Evolutionary conservation across 192 early-diverging fungal species (phyloP).

Genomic region (Coemansia aciculifera): DNA sequence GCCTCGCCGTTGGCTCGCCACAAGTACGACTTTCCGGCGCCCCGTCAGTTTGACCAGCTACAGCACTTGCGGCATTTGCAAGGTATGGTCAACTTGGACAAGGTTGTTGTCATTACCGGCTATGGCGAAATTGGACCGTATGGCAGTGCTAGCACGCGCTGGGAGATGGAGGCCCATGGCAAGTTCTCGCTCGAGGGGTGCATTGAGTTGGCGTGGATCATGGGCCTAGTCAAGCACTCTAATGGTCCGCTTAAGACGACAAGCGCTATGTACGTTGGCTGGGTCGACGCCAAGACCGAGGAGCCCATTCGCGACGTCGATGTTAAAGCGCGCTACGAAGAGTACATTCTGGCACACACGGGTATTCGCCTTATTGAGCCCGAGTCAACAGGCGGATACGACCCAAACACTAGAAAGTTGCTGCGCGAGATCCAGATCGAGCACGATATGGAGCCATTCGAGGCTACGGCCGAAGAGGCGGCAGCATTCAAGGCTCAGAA

Average conservation of each 20-base stretch:
- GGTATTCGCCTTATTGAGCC: slow-evolving; percentile 95
- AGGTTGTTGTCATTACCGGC: slow-evolving; percentile 90
- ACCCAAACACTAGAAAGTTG: slow-evolving; percentile 83
- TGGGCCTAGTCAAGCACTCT: slow-evolving; percentile 91
- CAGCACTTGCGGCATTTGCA: slow-evolving; percentile 64
- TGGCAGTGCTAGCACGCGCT: slow-evolving; percentile 87
- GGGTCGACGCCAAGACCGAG: slow-evolving; percentile 84
- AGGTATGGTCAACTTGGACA: slow-evolving; percentile 87
- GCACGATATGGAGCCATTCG: slow-evolving; percentile 85
- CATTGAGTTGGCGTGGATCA: slow-evolving; percentile 96
- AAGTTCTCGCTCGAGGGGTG: slow-evolving; percentile 60
- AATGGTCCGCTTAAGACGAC: slow-evolving; percentile 77
- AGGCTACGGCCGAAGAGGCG: slow-evolving; percentile 86
- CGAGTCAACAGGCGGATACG: slow-evolving; percentile 80
- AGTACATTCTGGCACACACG: slow-evolving; percentile 85
- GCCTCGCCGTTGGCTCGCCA: slow-evolving; percentile 14
- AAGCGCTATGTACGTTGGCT: slow-evolving; percentile 75
- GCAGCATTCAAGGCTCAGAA: slow-evolving; percentile 82
- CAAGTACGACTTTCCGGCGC: slow-evolving; percentile 63
- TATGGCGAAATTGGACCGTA: slow-evolving; percentile 92
- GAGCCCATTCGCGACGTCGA: slow-evolving; percentile 87
- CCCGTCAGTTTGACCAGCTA: slow-evolving; percentile 68
- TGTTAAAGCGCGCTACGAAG: slow-evolving; percentile 91
- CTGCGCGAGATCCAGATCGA: slow-evolving; percentile 89
- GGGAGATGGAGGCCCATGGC: slow-evolving; percentile 94